phyloP scores from a whole-genome alignment of 495 filamentous ascomycete species.

The Penicillium chermesinum region DNA sequence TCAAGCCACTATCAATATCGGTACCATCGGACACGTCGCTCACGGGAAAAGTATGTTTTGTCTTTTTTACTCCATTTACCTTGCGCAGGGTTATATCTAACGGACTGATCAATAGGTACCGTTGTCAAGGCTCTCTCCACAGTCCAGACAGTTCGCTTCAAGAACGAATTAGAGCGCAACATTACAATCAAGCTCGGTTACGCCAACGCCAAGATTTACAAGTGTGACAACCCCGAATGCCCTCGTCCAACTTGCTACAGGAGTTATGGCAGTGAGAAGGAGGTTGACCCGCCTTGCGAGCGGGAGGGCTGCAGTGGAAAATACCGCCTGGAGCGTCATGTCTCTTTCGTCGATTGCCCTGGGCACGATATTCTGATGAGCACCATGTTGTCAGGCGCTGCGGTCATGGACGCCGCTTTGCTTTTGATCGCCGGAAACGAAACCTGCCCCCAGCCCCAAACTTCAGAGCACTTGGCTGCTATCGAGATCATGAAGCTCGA shows the following conservation, averaged over 20 bases:
- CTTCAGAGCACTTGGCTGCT: conserved; percentile 94
- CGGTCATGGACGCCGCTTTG: conserved; percentile 97
- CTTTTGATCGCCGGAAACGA: conserved; percentile 98
- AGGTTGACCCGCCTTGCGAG: conserved; percentile 92
- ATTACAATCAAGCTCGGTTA: conserved; percentile 99
- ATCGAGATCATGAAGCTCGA: conserved; percentile 99
- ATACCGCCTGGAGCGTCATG: conserved; percentile 57
- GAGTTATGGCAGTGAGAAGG: conserved; percentile 97
- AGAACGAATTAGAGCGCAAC: conserved; percentile 97
- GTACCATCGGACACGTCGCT: conserved; percentile 90
- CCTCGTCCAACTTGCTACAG: conserved; percentile 92
- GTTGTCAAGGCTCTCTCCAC: conserved; percentile 99
- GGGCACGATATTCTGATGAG: conserved; percentile 88
- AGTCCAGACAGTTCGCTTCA: conserved; percentile 97
- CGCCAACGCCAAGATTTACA: conserved; percentile 99
- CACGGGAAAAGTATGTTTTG: conserved; percentile 52
- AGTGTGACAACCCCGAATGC: conserved; percentile 88
- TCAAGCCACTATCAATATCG: conserved; percentile 98
- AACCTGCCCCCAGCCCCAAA: conserved; percentile 97
- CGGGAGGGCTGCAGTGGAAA: conserved; percentile 80
- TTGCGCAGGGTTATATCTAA: conserved; percentile 54
- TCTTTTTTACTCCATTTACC: not conserved
- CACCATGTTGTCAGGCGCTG: conserved; percentile 75
- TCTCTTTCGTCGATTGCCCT: conserved; percentile 88
- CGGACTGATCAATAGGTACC: conserved; percentile 49